phyloP scores from a whole-genome alignment of 148 eudicot genomes.

The Suaeda aralocaspica region DNA sequence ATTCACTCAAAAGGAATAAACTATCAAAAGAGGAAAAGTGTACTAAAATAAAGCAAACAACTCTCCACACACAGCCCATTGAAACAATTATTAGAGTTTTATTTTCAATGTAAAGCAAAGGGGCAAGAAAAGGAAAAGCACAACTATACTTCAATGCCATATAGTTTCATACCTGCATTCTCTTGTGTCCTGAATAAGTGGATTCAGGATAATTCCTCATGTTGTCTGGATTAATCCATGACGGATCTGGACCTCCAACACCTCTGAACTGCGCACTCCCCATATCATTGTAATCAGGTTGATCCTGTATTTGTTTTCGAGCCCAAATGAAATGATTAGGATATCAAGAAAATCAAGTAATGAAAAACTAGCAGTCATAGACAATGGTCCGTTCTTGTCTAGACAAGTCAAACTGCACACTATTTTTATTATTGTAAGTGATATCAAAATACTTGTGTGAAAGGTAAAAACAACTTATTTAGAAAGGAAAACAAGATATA shows the following conservation, averaged over 20 bases:
- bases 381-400: neutral
- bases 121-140: neutral
- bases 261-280: constrained; percentile 51
- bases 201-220: constrained; percentile 42
- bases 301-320: constrained; percentile 52
- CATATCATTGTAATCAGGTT: constrained; percentile 50
- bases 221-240: constrained; percentile 50
- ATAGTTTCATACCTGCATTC: constrained; percentile 47
- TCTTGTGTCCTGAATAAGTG: constrained; percentile 46
- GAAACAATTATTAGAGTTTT: neutral
- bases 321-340: constrained; percentile 8
- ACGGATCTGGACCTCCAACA: constrained; percentile 44
- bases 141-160: neutral
- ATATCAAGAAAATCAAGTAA: constrained; percentile 7
- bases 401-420: neutral
- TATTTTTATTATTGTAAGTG: neutral
- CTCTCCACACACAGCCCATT: neutral
- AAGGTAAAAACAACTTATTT: neutral
- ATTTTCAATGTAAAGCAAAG: neutral
- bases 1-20: neutral
- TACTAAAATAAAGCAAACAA: neutral
- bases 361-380: neutral
- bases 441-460: neutral
- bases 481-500: neutral
- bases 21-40: neutral